These are phyloP conservation scores for Pythium vanterpoolii DNA, from an alignment of 352 stramenopile genomes.

Conservation along the genomic window DNA sequence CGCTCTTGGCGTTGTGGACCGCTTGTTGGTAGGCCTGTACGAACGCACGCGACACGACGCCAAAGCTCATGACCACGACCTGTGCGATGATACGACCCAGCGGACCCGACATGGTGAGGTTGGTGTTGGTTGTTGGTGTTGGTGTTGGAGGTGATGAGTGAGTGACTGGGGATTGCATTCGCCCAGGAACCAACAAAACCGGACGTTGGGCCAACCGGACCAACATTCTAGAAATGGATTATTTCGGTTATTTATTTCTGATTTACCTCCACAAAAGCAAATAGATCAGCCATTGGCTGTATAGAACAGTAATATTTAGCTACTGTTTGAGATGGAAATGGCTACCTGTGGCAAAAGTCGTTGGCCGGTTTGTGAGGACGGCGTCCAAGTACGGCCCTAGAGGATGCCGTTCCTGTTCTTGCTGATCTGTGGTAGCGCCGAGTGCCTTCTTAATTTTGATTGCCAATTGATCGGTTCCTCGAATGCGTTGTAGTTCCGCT, in stretches of 20 bases:
- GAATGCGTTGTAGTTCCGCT: constrained; percentile 45
- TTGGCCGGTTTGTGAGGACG: constrained; percentile 37
- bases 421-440: constrained; percentile 35
- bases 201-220: constrained; percentile 7
- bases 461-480: constrained; percentile 36
- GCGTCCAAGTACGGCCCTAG: constrained; percentile 49
- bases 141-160: neutral
- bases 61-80: constrained; percentile 78
- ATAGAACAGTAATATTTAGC: neutral
- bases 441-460: constrained; percentile 38
- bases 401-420: constrained; percentile 44
- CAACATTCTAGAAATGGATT: constrained; percentile 11
- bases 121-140: constrained; percentile 8
- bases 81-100: constrained; percentile 80
- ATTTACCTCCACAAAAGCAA: neutral
- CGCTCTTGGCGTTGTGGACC: constrained; percentile 80
- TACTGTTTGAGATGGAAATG: constrained; percentile 19
- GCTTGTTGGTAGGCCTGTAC: constrained; percentile 88
- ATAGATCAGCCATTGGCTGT: neutral
- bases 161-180: constrained; percentile 5
- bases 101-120: constrained; percentile 66
- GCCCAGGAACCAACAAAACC: constrained; percentile 22
- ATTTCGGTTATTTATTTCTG: neutral
- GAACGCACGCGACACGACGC: constrained; percentile 84
- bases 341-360: constrained; percentile 21